Percentiles rank a stretch among this genome's conserved stretches.
Conservation (phyloP, 2,329 filamentous ascomycete species). For the Tympanopsis confertula region DNA sequence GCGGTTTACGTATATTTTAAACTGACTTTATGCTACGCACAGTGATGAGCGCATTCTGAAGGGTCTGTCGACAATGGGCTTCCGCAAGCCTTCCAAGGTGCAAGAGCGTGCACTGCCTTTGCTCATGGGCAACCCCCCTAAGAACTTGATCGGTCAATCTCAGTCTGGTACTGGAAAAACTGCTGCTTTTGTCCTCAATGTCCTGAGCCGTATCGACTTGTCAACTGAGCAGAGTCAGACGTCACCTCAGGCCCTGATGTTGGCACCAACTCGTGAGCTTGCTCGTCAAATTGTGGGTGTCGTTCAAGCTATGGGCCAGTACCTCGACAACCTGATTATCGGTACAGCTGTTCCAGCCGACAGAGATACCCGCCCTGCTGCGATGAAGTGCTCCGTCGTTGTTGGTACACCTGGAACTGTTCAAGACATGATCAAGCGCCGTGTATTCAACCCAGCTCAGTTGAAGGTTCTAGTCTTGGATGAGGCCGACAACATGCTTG, state of each 20-base stretch:
- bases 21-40: slow-evolving; percentile 6
- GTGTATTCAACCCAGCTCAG: slow-evolving; percentile 38
- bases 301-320: slow-evolving; percentile 53
- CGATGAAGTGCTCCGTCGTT: slow-evolving; percentile 48
- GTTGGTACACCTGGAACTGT: slow-evolving; percentile 65
- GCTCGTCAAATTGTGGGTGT: slow-evolving; percentile 63
- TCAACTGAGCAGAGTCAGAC: slow-evolving; percentile 22
- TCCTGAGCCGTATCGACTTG: slow-evolving; percentile 55
- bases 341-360: slow-evolving; percentile 54
- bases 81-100: slow-evolving; percentile 65
- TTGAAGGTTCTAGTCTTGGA: slow-evolving; percentile 60
- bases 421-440: slow-evolving; percentile 52
- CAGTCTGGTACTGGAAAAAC: slow-evolving; percentile 71
- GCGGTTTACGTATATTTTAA: background rate
- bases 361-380: slow-evolving; percentile 35
- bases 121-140: slow-evolving; percentile 50
- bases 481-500: slow-evolving; percentile 70
- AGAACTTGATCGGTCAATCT: slow-evolving; percentile 65
- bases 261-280: slow-evolving; percentile 62
- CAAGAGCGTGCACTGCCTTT: slow-evolving; percentile 64
- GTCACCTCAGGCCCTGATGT: slow-evolving; percentile 53
- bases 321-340: slow-evolving; percentile 47
- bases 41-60: slow-evolving; percentile 45
- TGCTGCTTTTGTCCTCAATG: slow-evolving; percentile 64
- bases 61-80: slow-evolving; percentile 53